phyloP scores from a whole-genome alignment of 371 early-diverging fungal species.

The Mucor lusitanicus region DNA sequence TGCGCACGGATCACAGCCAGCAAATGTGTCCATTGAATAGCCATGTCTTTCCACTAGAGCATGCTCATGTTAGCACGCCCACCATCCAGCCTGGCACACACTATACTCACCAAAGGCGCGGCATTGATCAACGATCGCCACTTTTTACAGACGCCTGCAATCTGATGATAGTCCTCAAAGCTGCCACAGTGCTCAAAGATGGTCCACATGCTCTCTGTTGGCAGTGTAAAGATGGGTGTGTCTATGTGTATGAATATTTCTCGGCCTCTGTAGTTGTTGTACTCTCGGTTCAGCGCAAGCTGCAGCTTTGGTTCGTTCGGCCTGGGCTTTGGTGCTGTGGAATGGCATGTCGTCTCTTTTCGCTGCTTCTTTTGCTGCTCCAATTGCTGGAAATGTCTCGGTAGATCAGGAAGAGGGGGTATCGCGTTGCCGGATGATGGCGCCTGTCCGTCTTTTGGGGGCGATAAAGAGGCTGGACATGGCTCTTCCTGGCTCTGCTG shows the following conservation, averaged over 20 bases:
- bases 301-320: not conserved
- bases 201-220: not conserved
- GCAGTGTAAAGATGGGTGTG: not conserved
- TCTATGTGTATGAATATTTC: not conserved
- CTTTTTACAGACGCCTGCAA: not conserved
- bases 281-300: not conserved
- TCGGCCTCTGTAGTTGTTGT: not conserved
- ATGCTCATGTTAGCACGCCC: not conserved
- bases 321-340: not conserved
- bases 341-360: not conserved
- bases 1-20: not conserved
- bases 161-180: not conserved
- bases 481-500: not conserved
- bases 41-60: not conserved
- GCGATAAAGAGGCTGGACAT: not conserved
- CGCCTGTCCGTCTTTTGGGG: not conserved
- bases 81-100: not conserved
- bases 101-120: not conserved
- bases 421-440: not conserved
- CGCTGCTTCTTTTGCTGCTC: not conserved
- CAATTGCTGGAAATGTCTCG: not conserved
- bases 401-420: not conserved
- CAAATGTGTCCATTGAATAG: not conserved
- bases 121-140: not conserved
- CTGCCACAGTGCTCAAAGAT: not conserved